phyloP scores from a whole-genome alignment of 805 yeast genomes.

The Nakazawaea anatomiae region DNA sequence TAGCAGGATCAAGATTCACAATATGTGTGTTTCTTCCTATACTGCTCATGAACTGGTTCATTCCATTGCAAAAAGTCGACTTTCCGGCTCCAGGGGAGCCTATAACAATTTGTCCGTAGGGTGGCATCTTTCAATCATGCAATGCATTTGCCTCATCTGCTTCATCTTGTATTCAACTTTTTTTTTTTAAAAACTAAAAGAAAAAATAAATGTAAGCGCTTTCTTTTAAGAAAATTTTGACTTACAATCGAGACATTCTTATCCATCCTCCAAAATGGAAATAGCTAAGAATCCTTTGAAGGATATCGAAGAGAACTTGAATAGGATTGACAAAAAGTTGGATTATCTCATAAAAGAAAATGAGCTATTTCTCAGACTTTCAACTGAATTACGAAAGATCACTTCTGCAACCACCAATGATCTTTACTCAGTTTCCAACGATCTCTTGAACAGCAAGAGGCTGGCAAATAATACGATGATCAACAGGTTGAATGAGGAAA shows the following conservation, averaged over 20 bases:
- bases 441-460: background rate
- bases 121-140: conserved; percentile 31
- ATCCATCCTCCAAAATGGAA: background rate
- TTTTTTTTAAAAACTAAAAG: background rate
- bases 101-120: conserved; percentile 84
- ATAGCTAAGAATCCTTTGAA: conserved; percentile 8
- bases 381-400: conserved; percentile 8
- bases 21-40: conserved; percentile 88
- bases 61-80: conserved; percentile 90
- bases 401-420: conserved; percentile 3
- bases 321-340: conserved; percentile 19
- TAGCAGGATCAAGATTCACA: conserved; percentile 84
- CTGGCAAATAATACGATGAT: conserved; percentile 2
- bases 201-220: background rate
- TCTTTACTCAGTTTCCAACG: conserved; percentile 1
- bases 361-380: conserved; percentile 17
- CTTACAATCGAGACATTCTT: background rate
- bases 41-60: conserved; percentile 87
- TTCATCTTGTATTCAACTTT: background rate
- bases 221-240: background rate
- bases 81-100: conserved; percentile 99
- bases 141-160: background rate
- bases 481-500: conserved; percentile 5
- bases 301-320: conserved; percentile 14
- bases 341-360: conserved; percentile 29